A percentile compares a stretch with the other conserved stretches of the same genome.
These are phyloP conservation scores for Collybia mongolica DNA, from an alignment of 768 basidiomycete genomes.

Conservation along the genomic window DNA sequence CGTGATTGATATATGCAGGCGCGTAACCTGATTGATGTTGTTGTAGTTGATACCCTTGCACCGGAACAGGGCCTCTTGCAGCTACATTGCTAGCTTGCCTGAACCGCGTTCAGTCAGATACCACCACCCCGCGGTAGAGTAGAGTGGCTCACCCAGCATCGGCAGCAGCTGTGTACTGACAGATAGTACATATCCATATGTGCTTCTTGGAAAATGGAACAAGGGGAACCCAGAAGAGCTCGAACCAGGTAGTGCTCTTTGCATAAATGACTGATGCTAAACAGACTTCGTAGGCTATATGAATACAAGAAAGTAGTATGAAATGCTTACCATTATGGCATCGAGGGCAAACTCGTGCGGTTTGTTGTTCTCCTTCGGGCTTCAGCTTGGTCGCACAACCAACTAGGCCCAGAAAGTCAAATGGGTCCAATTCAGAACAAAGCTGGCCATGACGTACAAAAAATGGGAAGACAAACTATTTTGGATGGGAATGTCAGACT, in stretches of 20 bases:
- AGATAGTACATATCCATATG: slow-evolving; percentile 72
- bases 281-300: not conserved
- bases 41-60: slow-evolving; percentile 21
- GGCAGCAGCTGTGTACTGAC: slow-evolving; percentile 59
- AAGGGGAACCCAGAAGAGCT: slow-evolving; percentile 72
- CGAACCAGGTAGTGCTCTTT: slow-evolving; percentile 72
- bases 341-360: slow-evolving; percentile 60
- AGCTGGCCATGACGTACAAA: slow-evolving; percentile 30
- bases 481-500: not conserved
- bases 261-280: slow-evolving; percentile 60
- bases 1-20: slow-evolving; percentile 34
- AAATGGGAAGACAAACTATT: slow-evolving; percentile 52
- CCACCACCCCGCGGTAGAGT: not conserved
- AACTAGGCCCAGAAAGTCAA: slow-evolving; percentile 37
- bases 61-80: slow-evolving; percentile 8
- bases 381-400: slow-evolving; percentile 64
- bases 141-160: slow-evolving; percentile 43
- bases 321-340: slow-evolving; percentile 62
- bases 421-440: slow-evolving; percentile 3
- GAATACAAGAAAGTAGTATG: slow-evolving; percentile 4
- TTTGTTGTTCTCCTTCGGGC: slow-evolving; percentile 47
- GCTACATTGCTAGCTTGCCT: slow-evolving; percentile 30
- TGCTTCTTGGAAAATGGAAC: slow-evolving; percentile 61
- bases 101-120: not conserved
- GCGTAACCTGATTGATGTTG: slow-evolving; percentile 38